phyloP scores from a whole-genome alignment of 495 filamentous ascomycete genomes.

The Neurospora sp. region DNA sequence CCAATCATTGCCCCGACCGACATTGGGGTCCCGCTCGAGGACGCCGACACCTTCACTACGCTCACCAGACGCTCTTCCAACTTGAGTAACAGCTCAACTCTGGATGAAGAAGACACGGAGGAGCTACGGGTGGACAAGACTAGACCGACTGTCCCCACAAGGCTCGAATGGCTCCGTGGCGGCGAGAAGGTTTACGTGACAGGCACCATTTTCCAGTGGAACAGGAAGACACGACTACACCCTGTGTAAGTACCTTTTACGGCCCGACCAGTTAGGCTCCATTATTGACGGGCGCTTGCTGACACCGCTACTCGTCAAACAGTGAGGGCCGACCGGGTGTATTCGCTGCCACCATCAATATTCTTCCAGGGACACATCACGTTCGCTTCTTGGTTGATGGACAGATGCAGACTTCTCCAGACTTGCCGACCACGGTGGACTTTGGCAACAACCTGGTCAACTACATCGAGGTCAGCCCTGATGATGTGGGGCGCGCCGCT shows the following conservation, averaged over 20 bases:
- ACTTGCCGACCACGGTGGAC: conserved; percentile 89
- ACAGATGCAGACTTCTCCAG: conserved; percentile 77
- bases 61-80: conserved; percentile 50
- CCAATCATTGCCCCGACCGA: conserved; percentile 66
- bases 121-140: conserved; percentile 60
- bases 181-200: conserved; percentile 91
- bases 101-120: conserved; percentile 74
- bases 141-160: conserved; percentile 61
- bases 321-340: conserved; percentile 45
- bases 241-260: conserved; percentile 54
- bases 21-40: conserved; percentile 41
- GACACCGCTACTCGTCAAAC: conserved; percentile 8
- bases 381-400: conserved; percentile 92
- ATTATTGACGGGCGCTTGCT: background rate
- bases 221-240: conserved; percentile 77
- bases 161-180: conserved; percentile 69
- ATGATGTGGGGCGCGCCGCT: conserved; percentile 38
- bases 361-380: conserved; percentile 91
- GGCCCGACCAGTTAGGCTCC: background rate
- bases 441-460: conserved; percentile 95
- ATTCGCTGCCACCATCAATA: conserved; percentile 64
- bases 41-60: conserved; percentile 25
- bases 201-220: conserved; percentile 93
- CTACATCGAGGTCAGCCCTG: conserved; percentile 85
- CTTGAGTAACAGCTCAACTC: conserved; percentile 53